Evolutionary conservation across 2,329 filamentous ascomycete genomes (phyloP).

Genomic region (Scortechinia acanthostroma): DNA sequence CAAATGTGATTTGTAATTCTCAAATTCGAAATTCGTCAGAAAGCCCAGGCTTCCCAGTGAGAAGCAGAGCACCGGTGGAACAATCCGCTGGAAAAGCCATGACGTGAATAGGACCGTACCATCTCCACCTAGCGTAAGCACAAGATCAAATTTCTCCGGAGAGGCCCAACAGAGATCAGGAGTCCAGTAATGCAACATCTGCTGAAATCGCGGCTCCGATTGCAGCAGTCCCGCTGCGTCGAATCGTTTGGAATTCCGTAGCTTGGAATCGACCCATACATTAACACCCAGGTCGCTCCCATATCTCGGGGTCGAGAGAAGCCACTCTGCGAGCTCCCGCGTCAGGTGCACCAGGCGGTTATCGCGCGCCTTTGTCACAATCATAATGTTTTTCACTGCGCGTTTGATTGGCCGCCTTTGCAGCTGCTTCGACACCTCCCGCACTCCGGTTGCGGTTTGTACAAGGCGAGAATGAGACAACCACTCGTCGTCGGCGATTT

Average conservation of each 20-base stretch:
- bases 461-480: constrained; percentile 90
- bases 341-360: constrained; percentile 87
- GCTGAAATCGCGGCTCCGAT: constrained; percentile 68
- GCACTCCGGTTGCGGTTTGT: constrained; percentile 88
- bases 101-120: constrained; percentile 83
- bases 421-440: constrained; percentile 91
- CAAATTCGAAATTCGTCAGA: constrained; percentile 80
- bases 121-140: constrained; percentile 79
- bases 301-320: constrained; percentile 82
- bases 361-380: constrained; percentile 94
- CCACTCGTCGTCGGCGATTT: constrained; percentile 81
- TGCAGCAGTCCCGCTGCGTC: constrained; percentile 66
- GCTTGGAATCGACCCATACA: constrained; percentile 95
- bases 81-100: constrained; percentile 85
- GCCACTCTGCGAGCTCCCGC: constrained; percentile 78
- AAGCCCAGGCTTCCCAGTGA: constrained; percentile 81
- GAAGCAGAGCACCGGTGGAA: constrained; percentile 79
- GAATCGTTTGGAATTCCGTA: constrained; percentile 82
- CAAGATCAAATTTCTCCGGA: constrained; percentile 91
- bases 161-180: constrained; percentile 90
- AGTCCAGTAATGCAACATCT: constrained; percentile 92
- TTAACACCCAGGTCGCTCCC: constrained; percentile 85
- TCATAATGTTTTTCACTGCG: constrained; percentile 91
- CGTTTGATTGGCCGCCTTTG: constrained; percentile 86
- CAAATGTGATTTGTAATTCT: constrained; percentile 79